phyloP scores from a whole-genome alignment of 2,329 filamentous ascomycete species.

The Pseudogymnoascus sp. region DNA sequence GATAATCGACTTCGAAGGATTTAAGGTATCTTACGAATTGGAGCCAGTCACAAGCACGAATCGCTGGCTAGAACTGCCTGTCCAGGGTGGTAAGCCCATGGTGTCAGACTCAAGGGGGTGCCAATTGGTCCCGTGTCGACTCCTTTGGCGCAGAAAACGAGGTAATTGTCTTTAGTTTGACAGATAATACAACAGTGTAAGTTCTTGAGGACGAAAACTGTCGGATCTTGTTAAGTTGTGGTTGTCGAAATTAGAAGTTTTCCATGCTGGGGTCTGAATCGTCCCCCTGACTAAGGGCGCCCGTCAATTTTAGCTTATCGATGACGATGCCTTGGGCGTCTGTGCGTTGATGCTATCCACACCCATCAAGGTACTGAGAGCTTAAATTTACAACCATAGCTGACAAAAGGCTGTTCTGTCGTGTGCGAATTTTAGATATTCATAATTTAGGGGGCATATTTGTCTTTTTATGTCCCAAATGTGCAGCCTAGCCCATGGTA shows the following conservation, averaged over 20 bases:
- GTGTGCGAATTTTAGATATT: background rate
- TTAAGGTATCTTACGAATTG: slow-evolving; percentile 8
- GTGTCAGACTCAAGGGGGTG: slow-evolving; percentile 7
- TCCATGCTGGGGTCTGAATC: background rate
- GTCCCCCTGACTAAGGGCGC: background rate
- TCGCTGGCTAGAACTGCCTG: slow-evolving; percentile 35
- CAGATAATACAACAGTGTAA: background rate
- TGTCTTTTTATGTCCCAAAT: background rate
- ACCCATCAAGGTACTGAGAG: background rate
- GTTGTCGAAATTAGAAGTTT: background rate
- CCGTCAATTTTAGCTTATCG: slow-evolving; percentile 2
- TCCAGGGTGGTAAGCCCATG: slow-evolving; percentile 29
- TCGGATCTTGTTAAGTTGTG: background rate
- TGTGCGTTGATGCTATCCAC: background rate
- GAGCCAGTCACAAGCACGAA: slow-evolving; percentile 74
- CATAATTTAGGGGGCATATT: background rate
- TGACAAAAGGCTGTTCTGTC: background rate
- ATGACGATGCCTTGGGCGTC: background rate
- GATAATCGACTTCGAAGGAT: background rate
- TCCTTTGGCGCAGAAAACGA: background rate
- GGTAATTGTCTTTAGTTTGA: background rate
- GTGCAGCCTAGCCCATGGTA: background rate
- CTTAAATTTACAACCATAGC: background rate
- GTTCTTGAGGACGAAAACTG: background rate
- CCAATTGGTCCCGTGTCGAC: background rate